Evolutionary conservation across 257 asterid genomes (phyloP), one percentile per base, ranked within the genome.

Genomic region (Nemophila menziesii): DNA sequence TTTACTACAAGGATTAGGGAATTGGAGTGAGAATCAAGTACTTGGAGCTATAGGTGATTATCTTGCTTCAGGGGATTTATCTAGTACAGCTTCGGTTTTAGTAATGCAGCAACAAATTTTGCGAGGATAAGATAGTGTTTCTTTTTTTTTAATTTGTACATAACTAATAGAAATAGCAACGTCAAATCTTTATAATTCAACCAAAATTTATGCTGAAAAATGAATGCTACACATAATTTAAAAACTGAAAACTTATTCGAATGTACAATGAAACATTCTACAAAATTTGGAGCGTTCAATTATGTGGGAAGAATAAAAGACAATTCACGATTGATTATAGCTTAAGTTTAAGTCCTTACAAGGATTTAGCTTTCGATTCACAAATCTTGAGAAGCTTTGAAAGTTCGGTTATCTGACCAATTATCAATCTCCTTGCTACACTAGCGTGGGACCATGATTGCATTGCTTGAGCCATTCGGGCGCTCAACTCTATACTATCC

Each of bases 1-100:
- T 61, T 22, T 87, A 17, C 10, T 80, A 12, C 65, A 63, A 46
- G 97, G 95, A 10, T 52, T 87, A 36, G 44, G 79, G 0, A 56
- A 42, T 26, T 77, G 92, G 95, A 58, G 69, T 11, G 70, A 68
- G 44, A 59, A 65, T 20, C 42, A 48, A n/a, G 97, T 82, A 54
- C 72, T 87, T 3, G 97, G 97, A 15, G 65, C 73, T 11, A 56
- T 87, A 17, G 97, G 97, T 17, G 95, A 82, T 23, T 87, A 47
- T 48, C 46, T 82, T 33, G 70, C 75, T 4, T 77, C 83, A 1
- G 55, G 40, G 6, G 85, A 86, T 61, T 65, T 77, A 13, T 77
- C 63, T 20, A 59, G 58, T 39, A 43, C 66, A n/a, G 75, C 71
- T 33, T 77, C 86, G 8, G 56, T 79, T 43, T 52, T 82, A 38